Evolutionary conservation across 2,329 filamentous ascomycete species (phyloP).

Genomic region (Aschersonia sp.): DNA sequence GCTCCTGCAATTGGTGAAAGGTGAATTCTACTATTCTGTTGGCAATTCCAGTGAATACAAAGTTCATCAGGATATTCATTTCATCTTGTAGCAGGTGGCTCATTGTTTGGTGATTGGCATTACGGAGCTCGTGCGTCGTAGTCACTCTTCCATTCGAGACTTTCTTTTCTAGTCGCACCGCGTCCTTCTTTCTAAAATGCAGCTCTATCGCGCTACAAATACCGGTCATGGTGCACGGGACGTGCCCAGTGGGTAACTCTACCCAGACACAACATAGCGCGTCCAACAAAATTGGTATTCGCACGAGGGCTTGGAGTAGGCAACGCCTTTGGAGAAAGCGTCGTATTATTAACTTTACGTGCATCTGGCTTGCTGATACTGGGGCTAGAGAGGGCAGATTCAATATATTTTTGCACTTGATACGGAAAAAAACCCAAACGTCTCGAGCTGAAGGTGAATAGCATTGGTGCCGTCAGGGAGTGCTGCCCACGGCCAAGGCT

Average conservation of each 20-base stretch:
- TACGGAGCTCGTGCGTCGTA: neutral
- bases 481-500: too few relatives aligned
- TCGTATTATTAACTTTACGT: too few relatives aligned
- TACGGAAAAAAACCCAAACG: too few relatives aligned
- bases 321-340: too few relatives aligned
- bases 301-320: too few relatives aligned
- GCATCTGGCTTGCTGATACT: too few relatives aligned
- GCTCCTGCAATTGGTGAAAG: neutral
- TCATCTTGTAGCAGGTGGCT: neutral
- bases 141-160: neutral
- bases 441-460: too few relatives aligned
- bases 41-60: neutral
- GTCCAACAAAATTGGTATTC: neutral
- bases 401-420: too few relatives aligned
- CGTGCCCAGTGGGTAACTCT: neutral
- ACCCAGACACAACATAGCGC: neutral
- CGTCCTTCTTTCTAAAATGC: neutral
- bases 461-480: too few relatives aligned
- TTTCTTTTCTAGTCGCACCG: neutral
- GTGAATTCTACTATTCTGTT: neutral
- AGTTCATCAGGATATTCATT: neutral
- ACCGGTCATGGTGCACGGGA: neutral
- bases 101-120: neutral
- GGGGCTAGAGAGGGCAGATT: too few relatives aligned
- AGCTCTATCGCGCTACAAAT: neutral